Evolutionary conservation across 73 alveolate species (phyloP), one percentile per base, ranked within the genome.

Genomic region (Stentor coeruleus): DNA sequence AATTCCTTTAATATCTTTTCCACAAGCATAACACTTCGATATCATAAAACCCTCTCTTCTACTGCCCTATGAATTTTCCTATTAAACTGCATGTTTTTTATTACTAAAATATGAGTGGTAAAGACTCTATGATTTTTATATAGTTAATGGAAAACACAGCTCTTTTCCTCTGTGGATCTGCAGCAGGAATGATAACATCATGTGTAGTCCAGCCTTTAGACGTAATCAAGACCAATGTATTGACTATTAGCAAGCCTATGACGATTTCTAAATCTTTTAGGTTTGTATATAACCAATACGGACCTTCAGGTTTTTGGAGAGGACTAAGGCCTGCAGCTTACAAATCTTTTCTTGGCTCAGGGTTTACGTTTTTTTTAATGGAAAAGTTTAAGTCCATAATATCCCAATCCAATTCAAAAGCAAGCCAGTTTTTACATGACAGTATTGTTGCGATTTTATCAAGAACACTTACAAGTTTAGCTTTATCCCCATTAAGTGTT

Each of bases 201-300:
- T 66, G 26, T 11, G 33, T 66, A 26, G 79, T 66, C 49, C 79
- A 66, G 41, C 79, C 79, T 66, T 33, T 66, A 20, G 79, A 66
- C 37, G 79, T 66, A 26, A 66, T 66, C n/a, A 66, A 66, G 37
- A 66, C 79, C 15, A 31, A 31, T 11, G 14, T 66, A 28, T 31
- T 66, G n/a, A 66, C 79, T 14, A 20, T 20, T 28, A 2, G 1
- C 14, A 26, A 40, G 2, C 36, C 36, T 14, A 66, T 33, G 20
- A 66, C 79, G 33, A 66, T 66, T 28, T 28, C 26, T 28, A 31
- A 66, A 33, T 20, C 42, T 20, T 66, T 66, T 66, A 31, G 1
- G 2, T 2, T 66, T 26, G 37, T 66, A 20, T 66, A 26, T 15
- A 31, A 66, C n/a, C n/a, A 20, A 14, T 33, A 66, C 37, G 79